These are phyloP conservation scores for Aspergillus baeticus DNA, from an alignment of 495 filamentous ascomycete species.

Conservation along the genomic window DNA sequence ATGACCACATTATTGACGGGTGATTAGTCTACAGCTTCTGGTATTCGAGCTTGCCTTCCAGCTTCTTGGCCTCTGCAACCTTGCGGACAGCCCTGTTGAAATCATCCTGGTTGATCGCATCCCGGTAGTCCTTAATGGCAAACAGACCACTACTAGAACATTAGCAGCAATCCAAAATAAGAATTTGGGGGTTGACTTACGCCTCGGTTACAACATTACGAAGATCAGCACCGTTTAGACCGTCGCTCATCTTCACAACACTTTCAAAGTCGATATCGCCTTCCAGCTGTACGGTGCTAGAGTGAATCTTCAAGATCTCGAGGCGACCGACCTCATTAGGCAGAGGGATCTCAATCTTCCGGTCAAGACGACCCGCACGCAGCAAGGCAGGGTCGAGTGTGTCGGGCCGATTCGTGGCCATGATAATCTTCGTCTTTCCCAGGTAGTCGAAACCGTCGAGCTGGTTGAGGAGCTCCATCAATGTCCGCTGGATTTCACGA, in stretches of 20 bases:
- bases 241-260: constrained; percentile 99
- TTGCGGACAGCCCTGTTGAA: constrained; percentile 99
- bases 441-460: constrained; percentile 99
- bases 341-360: constrained; percentile 98
- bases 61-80: constrained; percentile 95
- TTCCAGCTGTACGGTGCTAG: constrained; percentile 78
- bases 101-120: constrained; percentile 95
- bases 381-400: constrained; percentile 94
- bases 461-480: constrained; percentile 99
- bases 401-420: constrained; percentile 98
- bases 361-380: constrained; percentile 88
- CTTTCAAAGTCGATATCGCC: constrained; percentile 99
- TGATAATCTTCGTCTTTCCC: constrained; percentile 99
- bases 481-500: constrained; percentile 96
- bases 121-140: constrained; percentile 95
- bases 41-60: constrained; percentile 97
- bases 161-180: constrained; percentile 27
- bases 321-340: constrained; percentile 98
- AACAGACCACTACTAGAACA: constrained; percentile 70
- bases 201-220: constrained; percentile 98
- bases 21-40: constrained; percentile 77
- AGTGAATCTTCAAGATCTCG: constrained; percentile 98
- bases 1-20: neutral
- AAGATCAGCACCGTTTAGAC: constrained; percentile 95
- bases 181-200: constrained; percentile 52